Base-by-base conservation (phyloP, 805 yeast genomes). In the Ogataea pignaliae region DNA sequence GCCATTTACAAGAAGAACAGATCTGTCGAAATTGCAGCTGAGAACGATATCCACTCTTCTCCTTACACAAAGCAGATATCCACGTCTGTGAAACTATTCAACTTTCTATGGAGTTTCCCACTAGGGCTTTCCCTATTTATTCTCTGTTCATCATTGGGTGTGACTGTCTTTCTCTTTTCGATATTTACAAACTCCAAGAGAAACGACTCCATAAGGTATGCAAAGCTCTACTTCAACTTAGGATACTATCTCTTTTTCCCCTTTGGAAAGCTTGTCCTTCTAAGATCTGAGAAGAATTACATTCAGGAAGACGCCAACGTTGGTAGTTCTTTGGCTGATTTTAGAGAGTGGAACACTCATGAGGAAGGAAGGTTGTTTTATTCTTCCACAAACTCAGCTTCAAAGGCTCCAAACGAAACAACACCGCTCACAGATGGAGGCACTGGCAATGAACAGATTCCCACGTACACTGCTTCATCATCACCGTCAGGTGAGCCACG, bases 1-100 rank as follows among this genome's bases (percentile, higher is more conserved):
- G 97, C 98, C 2, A 70, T 93, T 44, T 93, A 93, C 67, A 93
- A 93, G 63, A 93, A 93, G 64, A 76, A 78, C 46, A 81, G 99
- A 57, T 87, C 97, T 3, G 97, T 93, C 29, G 93, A 93, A 53
- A 74, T 81, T 34, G 83, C 88, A 46, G 97, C 98, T 2, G 95
- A 88, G 47, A 85, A 85, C 49, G 99, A 93, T 71, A 88, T 93
- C 53, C 97, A 91, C 64, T 90, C 88, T 38, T 78, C 82, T 14
- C 55, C 68, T 52, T 56, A 73, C 41, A 61, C 76, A 48, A 69
- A 76, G 47, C 68, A 67, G 3, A 79, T 87, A 9, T 71, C 77
- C 3, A 72, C 79, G 72, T 72, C 78, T 4, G 90, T 89, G 4
- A 72, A 69, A 53, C 36, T 85, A 2, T 81, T 88, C 11, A 91